Percentiles rank a stretch among this genome's conserved stretches.
phyloP scores from a whole-genome alignment of 1,139 yeast genomes.

The Geotrichum macrosporum region DNA sequence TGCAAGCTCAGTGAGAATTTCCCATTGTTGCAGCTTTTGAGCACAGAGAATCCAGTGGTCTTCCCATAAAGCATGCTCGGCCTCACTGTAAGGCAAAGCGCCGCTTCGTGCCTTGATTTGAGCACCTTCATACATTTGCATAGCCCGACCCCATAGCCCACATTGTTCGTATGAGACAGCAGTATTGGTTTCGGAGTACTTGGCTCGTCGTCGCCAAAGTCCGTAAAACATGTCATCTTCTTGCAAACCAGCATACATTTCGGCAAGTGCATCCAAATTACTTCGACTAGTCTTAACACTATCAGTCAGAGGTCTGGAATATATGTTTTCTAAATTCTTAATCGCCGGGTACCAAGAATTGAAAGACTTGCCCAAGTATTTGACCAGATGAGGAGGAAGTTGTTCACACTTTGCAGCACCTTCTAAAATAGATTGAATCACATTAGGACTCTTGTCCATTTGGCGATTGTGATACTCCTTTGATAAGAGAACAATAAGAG shows the following conservation, averaged over 20 bases:
- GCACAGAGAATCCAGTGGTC: constrained; percentile 98
- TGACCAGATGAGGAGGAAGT: constrained; percentile 91
- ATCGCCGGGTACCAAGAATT: constrained; percentile 92
- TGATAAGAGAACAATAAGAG: constrained; percentile 71
- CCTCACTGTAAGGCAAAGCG: constrained; percentile 88
- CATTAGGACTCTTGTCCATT: constrained; percentile 81
- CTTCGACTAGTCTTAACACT: constrained; percentile 75
- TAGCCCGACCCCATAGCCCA: constrained; percentile 93
- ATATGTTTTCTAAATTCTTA: constrained; percentile 72
- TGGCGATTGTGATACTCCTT: constrained; percentile 91
- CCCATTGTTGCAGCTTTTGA: constrained; percentile 97
- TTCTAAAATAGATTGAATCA: constrained; percentile 74
- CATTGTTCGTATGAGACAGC: constrained; percentile 93
- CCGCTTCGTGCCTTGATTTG: constrained; percentile 97
- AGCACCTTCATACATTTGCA: constrained; percentile 92
- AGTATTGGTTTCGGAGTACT: constrained; percentile 85
- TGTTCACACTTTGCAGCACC: constrained; percentile 60
- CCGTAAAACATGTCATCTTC: constrained; percentile 98
- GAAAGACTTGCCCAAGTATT: constrained; percentile 80
- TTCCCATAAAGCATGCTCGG: constrained; percentile 96
- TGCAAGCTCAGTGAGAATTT: constrained; percentile 90
- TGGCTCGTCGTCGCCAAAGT: constrained; percentile 92
- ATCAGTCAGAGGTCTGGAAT: constrained; percentile 60
- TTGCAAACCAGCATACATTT: constrained; percentile 79
- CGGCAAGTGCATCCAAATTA: constrained; percentile 85